Evolutionary conservation across 108 stramenopile species (phyloP).

Genomic region (Schizochytrium sp.): DNA sequence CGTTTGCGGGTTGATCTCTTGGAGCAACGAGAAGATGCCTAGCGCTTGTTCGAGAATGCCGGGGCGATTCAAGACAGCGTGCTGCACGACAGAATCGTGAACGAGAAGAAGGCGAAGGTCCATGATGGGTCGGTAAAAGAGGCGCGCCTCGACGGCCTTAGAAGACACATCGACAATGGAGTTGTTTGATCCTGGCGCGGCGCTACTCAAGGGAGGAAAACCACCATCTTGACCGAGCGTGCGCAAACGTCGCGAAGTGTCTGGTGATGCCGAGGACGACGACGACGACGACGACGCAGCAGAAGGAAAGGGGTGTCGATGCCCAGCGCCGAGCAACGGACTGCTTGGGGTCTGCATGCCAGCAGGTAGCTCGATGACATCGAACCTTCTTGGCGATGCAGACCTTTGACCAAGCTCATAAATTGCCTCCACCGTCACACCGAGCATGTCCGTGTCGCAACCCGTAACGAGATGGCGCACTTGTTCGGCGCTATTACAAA

Average conservation of each 20-base stretch:
- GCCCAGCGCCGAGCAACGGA: too few relatives aligned
- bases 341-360: neutral
- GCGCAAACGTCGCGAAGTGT: neutral
- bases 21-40: neutral
- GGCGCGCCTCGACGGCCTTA: neutral
- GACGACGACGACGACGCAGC: too few relatives aligned
- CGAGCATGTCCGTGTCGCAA: neutral
- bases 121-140: neutral
- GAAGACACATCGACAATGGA: neutral
- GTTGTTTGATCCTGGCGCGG: neutral
- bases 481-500: neutral
- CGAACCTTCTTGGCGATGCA: neutral
- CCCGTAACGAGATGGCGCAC: neutral
- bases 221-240: neutral
- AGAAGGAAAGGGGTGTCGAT: neutral
- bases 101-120: neutral
- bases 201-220: neutral
- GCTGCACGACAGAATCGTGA: neutral
- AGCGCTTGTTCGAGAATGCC: neutral
- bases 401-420: neutral
- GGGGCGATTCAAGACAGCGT: neutral
- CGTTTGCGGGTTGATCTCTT: slow-evolving; percentile 4
- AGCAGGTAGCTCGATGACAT: neutral
- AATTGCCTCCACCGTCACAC: neutral
- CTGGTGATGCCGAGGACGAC: neutral